phyloP scores from a whole-genome alignment of 2,329 filamentous ascomycete genomes.

The Clarireedia monteithiana region DNA sequence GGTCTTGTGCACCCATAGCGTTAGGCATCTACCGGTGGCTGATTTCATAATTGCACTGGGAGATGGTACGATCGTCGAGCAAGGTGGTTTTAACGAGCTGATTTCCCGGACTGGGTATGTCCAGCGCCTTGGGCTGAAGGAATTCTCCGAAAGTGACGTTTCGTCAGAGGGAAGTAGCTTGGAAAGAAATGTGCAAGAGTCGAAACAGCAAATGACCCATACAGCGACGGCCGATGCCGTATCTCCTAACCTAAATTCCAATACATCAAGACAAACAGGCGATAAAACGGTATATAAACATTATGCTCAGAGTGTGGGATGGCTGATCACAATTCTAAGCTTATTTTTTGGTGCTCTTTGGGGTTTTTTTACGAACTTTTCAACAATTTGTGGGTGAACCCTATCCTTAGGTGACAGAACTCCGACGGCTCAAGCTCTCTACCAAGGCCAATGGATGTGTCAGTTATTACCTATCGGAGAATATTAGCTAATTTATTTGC shows the following conservation, averaged over 20 bases:
- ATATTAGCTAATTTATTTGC: conserved; percentile 5
- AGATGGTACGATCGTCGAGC: conserved; percentile 31
- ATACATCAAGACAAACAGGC: conserved; percentile 17
- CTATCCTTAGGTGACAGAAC: neutral
- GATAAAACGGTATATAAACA: conserved; percentile 19
- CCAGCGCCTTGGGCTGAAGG: conserved; percentile 28
- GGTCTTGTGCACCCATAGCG: conserved; percentile 13
- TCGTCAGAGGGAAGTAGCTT: neutral
- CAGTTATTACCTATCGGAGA: neutral
- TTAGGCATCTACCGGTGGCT: conserved; percentile 27
- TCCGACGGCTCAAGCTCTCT: neutral
- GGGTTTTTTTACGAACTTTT: conserved; percentile 23
- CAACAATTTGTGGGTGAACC: conserved; percentile 21
- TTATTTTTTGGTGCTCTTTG: conserved; percentile 16
- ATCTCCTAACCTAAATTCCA: conserved; percentile 23
- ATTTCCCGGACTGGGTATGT: conserved; percentile 14
- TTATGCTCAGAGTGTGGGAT: conserved; percentile 18
- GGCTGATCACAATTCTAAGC: conserved; percentile 4
- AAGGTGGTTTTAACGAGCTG: conserved; percentile 30
- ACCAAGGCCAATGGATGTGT: neutral
- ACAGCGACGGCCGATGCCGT: neutral
- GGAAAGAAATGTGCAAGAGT: neutral
- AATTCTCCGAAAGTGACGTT: conserved; percentile 20
- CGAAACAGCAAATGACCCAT: neutral
- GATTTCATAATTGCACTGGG: conserved; percentile 33